Evolutionary conservation across 495 filamentous ascomycete genomes (phyloP), one percentile per base, ranked within the genome.

Genomic region (Hamigera avellanea): DNA sequence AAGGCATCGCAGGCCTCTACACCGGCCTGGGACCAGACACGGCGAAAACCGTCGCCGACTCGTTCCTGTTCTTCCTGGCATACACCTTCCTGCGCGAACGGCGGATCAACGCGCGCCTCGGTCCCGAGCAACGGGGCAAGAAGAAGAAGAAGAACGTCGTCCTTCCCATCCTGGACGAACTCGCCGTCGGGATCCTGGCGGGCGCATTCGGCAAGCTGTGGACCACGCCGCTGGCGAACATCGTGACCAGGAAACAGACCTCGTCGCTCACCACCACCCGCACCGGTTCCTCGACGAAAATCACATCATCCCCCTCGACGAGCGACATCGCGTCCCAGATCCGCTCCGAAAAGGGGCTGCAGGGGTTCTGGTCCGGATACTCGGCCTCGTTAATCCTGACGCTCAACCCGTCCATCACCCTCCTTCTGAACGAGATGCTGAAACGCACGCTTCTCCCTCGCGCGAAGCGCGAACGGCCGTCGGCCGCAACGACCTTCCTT

Each of bases 321-420:
- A 54, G 61, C 2, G 67, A 79, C 16, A 85, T 85, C 29, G 68
- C 79, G 13, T 53, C 59, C 2, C 62, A 72, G 26, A 89, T 95
- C 33, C 56, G 62, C 8, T 39, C 57, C 1, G 83, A 91, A 50
- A 81, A 83, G 47, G 89, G 87, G 0, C 35, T 89, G 6, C 47
- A 52, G 14, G 87, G 87, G 0, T 83, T 94, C 44, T 95, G 89
- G 88, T 83, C 86, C 0, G 89, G 89, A 2, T 95, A 95, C 57
- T 81, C 81, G 9, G 86, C 86, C 0, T 75, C 72, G 18, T 54
- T 91, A 34, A 67, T 93, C 33, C 56, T 95, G 21, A 88, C 88
- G 1, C 62, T 95, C 1, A 95, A 95, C 48, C 88, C 88, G 7
- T 78, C 78, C 33, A 64, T 93, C 38, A 95, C 89, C 0, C 88